Percentiles rank a stretch among this genome's conserved stretches.
Evolutionary conservation across 2,329 filamentous ascomycete genomes (phyloP).

Genomic region (Neocatenulostroma microsporum): DNA sequence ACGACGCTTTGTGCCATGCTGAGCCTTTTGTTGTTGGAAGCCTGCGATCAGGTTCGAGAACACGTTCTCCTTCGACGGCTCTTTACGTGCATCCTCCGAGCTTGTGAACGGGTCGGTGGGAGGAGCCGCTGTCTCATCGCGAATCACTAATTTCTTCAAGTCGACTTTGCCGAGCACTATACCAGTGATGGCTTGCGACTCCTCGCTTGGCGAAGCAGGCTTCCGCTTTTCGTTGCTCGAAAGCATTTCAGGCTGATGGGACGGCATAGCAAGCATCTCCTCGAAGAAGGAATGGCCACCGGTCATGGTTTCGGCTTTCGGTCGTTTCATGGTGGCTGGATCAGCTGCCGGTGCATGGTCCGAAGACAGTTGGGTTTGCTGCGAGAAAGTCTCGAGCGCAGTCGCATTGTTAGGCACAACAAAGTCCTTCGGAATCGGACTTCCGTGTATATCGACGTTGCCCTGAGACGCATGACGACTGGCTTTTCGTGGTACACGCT

Average conservation of each 20-base stretch:
- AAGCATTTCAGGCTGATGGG: constrained; percentile 15
- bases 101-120: constrained; percentile 13
- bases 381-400: constrained; percentile 22
- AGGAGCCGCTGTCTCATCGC: constrained; percentile 4
- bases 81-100: constrained; percentile 13
- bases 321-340: too few relatives aligned
- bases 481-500: constrained; percentile 7
- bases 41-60: constrained; percentile 5
- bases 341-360: constrained; percentile 1
- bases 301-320: too few relatives aligned
- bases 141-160: constrained; percentile 2
- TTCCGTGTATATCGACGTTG: constrained; percentile 24
- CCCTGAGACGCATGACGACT: constrained; percentile 16
- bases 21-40: not conserved
- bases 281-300: constrained; percentile 5
- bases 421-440: constrained; percentile 22
- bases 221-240: constrained; percentile 37
- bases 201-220: constrained; percentile 34
- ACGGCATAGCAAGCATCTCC: constrained; percentile 1
- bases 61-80: not conserved
- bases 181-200: constrained; percentile 34
- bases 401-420: constrained; percentile 15
- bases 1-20: constrained; percentile 6
- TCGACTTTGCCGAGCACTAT: constrained; percentile 20
- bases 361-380: constrained; percentile 16